Percentiles rank a stretch among this genome's conserved stretches.
Conservation (phyloP, 1,284 basidiomycete species). For the Cystobasidium pallidum region DNA sequence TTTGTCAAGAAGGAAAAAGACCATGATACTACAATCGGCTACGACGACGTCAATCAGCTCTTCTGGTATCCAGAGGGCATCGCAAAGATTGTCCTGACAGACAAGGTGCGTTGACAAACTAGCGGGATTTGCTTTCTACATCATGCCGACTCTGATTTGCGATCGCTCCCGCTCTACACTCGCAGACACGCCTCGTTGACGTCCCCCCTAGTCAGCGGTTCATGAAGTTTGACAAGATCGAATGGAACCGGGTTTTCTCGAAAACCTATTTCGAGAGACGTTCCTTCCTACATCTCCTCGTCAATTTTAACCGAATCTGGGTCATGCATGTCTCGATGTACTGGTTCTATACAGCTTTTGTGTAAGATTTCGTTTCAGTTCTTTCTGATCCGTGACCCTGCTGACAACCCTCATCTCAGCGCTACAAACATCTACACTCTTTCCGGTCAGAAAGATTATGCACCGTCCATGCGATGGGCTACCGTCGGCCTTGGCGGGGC, state of each 20-base stretch:
- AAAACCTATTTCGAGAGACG: constrained; percentile 97
- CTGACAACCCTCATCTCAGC: constrained; percentile 60
- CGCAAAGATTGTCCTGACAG: constrained; percentile 80
- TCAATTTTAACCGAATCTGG: constrained; percentile 99
- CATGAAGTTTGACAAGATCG: constrained; percentile 91
- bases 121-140: too few relatives aligned
- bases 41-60: constrained; percentile 98
- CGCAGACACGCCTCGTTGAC: constrained; percentile 81
- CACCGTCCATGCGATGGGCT: constrained; percentile 79
- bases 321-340: constrained; percentile 88
- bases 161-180: too few relatives aligned
- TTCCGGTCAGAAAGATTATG: constrained; percentile 55
- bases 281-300: constrained; percentile 87
- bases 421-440: constrained; percentile 77
- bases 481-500: constrained; percentile 86
- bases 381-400: neutral
- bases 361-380: constrained; percentile 3
- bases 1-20: constrained; percentile 88
- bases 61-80: constrained; percentile 99
- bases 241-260: constrained; percentile 93
- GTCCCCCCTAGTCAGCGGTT: constrained; percentile 84
- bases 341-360: constrained; percentile 82
- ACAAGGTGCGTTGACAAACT: constrained; percentile 67
- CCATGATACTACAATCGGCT: constrained; percentile 94
- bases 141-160: too few relatives aligned